phyloP scores from a whole-genome alignment of 2,329 filamentous ascomycete species.

The Cryphonectria naterciae region DNA sequence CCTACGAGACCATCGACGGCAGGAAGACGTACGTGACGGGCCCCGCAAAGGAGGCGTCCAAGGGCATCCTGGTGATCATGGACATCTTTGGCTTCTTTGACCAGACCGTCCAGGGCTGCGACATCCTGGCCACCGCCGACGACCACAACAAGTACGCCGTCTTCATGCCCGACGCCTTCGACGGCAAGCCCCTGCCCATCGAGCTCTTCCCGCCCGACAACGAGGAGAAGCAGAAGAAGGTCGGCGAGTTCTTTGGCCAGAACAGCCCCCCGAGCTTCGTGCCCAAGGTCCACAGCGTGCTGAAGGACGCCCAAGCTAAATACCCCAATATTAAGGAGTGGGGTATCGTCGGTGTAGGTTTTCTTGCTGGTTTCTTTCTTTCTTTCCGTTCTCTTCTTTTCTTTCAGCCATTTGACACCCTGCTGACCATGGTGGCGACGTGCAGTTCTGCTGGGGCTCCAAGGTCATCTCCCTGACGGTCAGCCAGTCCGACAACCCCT shows the following conservation, averaged over 20 bases:
- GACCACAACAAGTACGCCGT: constrained; percentile 74
- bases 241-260: constrained; percentile 62
- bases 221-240: constrained; percentile 63
- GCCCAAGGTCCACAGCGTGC: constrained; percentile 56
- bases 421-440: not conserved
- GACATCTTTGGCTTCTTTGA: constrained; percentile 74
- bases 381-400: not conserved
- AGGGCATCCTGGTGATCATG: constrained; percentile 65
- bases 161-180: constrained; percentile 91
- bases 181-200: constrained; percentile 67
- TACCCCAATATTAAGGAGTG: constrained; percentile 61
- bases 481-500: constrained; percentile 57
- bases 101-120: constrained; percentile 71
- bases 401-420: not conserved
- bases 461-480: constrained; percentile 63
- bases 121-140: constrained; percentile 63
- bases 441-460: constrained; percentile 71
- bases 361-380: not conserved
- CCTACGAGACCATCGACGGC: constrained; percentile 48
- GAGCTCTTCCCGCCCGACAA: constrained; percentile 66
- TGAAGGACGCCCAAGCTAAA: constrained; percentile 55
- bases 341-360: constrained; percentile 62
- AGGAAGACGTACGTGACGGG: constrained; percentile 56
- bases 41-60: constrained; percentile 48
- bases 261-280: constrained; percentile 53